Evolutionary conservation across 2,329 filamentous ascomycete species (phyloP), one percentile per base, ranked within the genome.

Genomic region (Chaetomiaceae sp.): DNA sequence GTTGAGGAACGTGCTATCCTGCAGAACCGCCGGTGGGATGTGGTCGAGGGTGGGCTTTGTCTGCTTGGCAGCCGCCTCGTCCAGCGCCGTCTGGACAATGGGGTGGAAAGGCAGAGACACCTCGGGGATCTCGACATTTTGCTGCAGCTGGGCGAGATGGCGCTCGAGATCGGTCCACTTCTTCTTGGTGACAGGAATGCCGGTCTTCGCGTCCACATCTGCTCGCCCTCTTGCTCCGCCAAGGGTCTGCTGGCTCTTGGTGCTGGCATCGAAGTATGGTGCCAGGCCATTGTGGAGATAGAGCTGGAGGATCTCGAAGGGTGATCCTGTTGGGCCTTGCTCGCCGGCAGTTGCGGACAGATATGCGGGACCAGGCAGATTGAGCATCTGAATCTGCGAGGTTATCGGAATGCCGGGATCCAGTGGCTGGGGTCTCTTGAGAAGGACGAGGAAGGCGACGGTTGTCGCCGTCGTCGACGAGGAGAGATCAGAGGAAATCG

Each of bases 81-180:
- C 87, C 55, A 97, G 76, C 11, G 90, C 90, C 59, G 77, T 82
- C 71, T 95, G 90, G 18, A 99, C 90, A 29, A 95, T 81, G 25
- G 91, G 87, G 65, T 96, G 91, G 60, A 96, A 86, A 10, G 89
- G 85, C 58, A 99, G 75, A 16, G 89, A 87, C 47, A 97, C 80
- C 63, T 95, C 90, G 18, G 94, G 94, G 48, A 99, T 97, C 70
- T 99, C 95, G 51, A 96, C 90, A 71, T 99, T 97, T 70, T 99
- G 91, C 71, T 96, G 91, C 50, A 99, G 77, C 66, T 99, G 92
- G 53, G 90, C 79, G 64, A 99, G 75, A 61, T 87, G 94, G 62
- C 96, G 78, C 69, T 96, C 91, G 61, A 99, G 74, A 69, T 99
- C 95, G 46, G 92, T 94, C 69, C 97, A 86, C 66, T 90, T 89